Base-by-base conservation (phyloP, 2,329 filamentous ascomycete species). In the Alternaria alternata region DNA sequence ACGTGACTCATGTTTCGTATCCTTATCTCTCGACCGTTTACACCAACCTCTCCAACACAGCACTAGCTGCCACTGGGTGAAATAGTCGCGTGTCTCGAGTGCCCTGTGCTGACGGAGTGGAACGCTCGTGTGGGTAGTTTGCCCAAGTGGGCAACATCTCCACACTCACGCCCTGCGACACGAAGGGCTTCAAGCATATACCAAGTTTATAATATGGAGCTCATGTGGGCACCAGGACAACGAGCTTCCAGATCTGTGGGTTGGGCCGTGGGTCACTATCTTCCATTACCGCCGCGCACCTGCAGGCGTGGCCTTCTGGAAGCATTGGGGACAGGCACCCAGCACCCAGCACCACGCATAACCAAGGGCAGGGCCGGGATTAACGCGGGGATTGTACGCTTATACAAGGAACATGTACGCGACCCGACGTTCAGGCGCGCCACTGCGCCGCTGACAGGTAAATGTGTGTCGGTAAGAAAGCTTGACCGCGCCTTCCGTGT, bases 401-500 rank as follows among this genome's bases (percentile, higher is more conserved):
- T 59, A 51, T 2, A 22, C 14, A 38, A 47, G 54, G 57, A 41
- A 24, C 49, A 20, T 24, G 32, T 36, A 38, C 30, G 30, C 22
- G 11, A 20, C 38, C 18, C 32, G 34, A 48, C 18, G 24, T 30
- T 18, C 28, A 16, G 32, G 46, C 39, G 38, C 34, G 24, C 46
- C 46, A 49, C 32, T 38, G 32, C 32, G 39, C 46, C 51, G 54
- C 39, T 51, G 46, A 56, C 41, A 56, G 36, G 38, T n/a, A 20
- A 26, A 48, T 32, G 26, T 7, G 41, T 42, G 58, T 28, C 16
- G 39, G 39, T 36, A 41, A 18, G 41, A 55, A 55, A 54, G 47
- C 52, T 54, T 49, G 28, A 36, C 42, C 47, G 57, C 57, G 42
- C 60, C 60, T 61, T 58, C 60, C 54, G 38, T 36, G 46, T 49